Evolutionary conservation across 768 basidiomycete genomes (phyloP).

Genomic region (Trametes villosa): DNA sequence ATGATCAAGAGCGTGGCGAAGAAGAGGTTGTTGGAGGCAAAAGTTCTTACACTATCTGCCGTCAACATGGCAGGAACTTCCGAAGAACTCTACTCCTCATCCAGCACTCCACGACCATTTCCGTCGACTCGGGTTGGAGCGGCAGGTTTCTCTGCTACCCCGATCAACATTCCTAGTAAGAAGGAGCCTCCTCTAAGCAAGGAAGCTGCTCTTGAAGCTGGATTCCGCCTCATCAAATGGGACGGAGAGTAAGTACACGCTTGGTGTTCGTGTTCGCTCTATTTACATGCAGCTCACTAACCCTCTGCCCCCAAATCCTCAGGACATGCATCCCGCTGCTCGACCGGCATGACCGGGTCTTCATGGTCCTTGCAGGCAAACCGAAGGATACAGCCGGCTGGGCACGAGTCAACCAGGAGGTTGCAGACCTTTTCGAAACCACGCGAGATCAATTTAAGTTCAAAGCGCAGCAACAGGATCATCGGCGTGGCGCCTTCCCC

Average conservation of each 20-base stretch:
- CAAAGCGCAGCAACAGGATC: background rate
- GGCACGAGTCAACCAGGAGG: background rate
- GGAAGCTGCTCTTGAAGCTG: too few relatives aligned
- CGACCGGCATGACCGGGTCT: background rate
- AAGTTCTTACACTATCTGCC: background rate
- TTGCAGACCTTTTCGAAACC: background rate
- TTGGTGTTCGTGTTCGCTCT: background rate
- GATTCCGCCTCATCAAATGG: too few relatives aligned
- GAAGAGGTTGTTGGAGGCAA: background rate
- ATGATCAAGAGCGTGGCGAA: background rate
- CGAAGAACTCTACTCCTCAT: background rate
- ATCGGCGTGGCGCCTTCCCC: slow-evolving; percentile 25
- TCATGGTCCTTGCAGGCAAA: background rate
- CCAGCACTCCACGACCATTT: background rate
- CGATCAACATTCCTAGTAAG: background rate
- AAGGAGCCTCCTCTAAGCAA: too few relatives aligned
- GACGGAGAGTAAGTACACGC: too few relatives aligned
- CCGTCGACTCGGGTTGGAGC: background rate
- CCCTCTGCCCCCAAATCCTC: too few relatives aligned
- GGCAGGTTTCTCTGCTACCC: background rate
- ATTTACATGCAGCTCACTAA: too few relatives aligned
- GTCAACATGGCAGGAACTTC: background rate
- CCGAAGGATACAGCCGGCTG: background rate
- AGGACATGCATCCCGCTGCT: background rate
- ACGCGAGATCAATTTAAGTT: background rate